Percentiles rank a stretch among this genome's conserved stretches.
These are phyloP conservation scores for Plasmodium knowlesi DNA, from an alignment of 169 alveolate genomes.

Conservation along the genomic window DNA sequence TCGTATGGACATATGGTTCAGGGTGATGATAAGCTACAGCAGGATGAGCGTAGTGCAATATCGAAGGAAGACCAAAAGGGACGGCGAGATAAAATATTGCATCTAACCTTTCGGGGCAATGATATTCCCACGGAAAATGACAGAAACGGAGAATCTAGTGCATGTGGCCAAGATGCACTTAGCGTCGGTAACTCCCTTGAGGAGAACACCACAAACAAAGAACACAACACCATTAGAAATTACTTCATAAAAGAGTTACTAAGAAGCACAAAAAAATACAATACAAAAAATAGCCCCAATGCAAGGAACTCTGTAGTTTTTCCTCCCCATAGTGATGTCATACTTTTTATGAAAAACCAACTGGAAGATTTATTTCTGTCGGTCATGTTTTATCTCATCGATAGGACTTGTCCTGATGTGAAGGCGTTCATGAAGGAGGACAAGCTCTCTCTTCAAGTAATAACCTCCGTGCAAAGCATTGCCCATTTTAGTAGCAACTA, in stretches of 20 bases:
- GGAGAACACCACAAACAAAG: not conserved
- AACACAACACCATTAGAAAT: not conserved
- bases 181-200: not conserved
- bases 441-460: constrained; percentile 3
- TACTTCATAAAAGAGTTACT: not conserved
- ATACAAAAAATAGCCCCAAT: not conserved
- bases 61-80: constrained; percentile 23
- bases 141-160: not conserved
- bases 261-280: not conserved
- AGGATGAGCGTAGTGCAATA: not conserved
- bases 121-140: not conserved
- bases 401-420: not conserved
- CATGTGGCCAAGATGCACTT: not conserved
- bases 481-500: constrained; percentile 38
- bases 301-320: not conserved
- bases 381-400: constrained; percentile 31
- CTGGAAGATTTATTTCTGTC: constrained; percentile 62
- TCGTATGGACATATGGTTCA: not conserved
- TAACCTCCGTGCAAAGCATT: constrained; percentile 43
- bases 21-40: not conserved
- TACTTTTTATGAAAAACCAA: constrained; percentile 40
- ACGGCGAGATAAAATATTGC: constrained; percentile 1
- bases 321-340: not conserved
- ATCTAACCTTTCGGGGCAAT: not conserved
- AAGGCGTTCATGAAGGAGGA: constrained; percentile 36